Evolutionary conservation across 1,139 yeast species (phyloP).

Genomic region (Blastobotrys malaysiensis): DNA sequence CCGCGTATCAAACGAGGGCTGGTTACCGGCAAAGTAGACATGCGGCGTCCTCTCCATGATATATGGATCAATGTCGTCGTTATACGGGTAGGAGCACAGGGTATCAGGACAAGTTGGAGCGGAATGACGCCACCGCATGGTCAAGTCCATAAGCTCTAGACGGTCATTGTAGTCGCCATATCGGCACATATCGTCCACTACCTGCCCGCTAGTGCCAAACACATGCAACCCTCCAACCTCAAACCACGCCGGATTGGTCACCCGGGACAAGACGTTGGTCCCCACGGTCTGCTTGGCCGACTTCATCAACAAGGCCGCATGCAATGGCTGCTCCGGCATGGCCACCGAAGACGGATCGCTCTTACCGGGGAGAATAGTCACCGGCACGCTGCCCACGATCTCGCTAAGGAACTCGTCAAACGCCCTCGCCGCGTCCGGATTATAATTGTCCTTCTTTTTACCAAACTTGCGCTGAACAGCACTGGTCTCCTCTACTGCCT

Average conservation of each 20-base stretch:
- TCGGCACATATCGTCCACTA: slow-evolving; percentile 67
- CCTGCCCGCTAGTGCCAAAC: slow-evolving; percentile 81
- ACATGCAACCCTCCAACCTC: slow-evolving; percentile 50
- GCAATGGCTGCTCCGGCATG: slow-evolving; percentile 87
- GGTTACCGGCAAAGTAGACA: slow-evolving; percentile 83
- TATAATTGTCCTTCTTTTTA: slow-evolving; percentile 16
- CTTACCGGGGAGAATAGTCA: slow-evolving; percentile 78
- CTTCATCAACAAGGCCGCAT: slow-evolving; percentile 58
- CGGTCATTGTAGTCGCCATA: slow-evolving; percentile 42
- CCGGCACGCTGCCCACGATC: slow-evolving; percentile 55
- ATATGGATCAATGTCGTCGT: slow-evolving; percentile 70
- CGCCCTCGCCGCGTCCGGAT: slow-evolving; percentile 30
- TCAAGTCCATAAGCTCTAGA: slow-evolving; percentile 57
- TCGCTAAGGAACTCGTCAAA: slow-evolving; percentile 59
- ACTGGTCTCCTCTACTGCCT: slow-evolving; percentile 29
- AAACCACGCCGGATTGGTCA: slow-evolving; percentile 77
- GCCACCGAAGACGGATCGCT: slow-evolving; percentile 78
- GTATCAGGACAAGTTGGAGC: slow-evolving; percentile 98
- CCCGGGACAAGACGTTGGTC: slow-evolving; percentile 25
- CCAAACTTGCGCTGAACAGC: slow-evolving; percentile 16
- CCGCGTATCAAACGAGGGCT: slow-evolving; percentile 49
- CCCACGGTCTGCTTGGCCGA: slow-evolving; percentile 36
- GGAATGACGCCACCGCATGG: slow-evolving; percentile 76
- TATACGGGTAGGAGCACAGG: slow-evolving; percentile 72
- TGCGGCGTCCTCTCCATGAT: slow-evolving; percentile 73